These are phyloP conservation scores for Rhodotorula paludigena DNA, from an alignment of 768 basidiomycete genomes.

Conservation along the genomic window DNA sequence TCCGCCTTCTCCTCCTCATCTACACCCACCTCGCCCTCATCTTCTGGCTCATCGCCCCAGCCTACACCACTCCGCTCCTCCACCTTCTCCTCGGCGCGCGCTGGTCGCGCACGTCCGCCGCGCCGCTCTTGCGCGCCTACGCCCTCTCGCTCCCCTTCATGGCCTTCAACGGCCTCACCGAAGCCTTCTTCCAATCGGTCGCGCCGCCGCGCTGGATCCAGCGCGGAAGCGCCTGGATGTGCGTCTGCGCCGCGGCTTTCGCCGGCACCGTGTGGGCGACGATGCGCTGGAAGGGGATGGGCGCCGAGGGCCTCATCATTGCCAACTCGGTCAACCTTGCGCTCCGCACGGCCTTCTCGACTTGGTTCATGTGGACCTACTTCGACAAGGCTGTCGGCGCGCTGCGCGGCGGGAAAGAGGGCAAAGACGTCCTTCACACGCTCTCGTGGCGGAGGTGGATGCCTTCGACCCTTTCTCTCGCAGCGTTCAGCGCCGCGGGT, in stretches of 20 bases:
- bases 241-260: conserved; percentile 67
- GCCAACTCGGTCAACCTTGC: conserved; percentile 44
- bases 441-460: neutral
- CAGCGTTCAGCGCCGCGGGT: conserved; percentile 39
- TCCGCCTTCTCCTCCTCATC: conserved; percentile 57
- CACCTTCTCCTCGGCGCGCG: conserved; percentile 60
- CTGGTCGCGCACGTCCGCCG: conserved; percentile 57
- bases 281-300: conserved; percentile 54
- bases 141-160: conserved; percentile 83
- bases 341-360: conserved; percentile 37
- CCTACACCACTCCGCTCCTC: conserved; percentile 66
- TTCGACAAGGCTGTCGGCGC: neutral
- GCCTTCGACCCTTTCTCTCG: conserved; percentile 6
- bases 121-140: conserved; percentile 71
- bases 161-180: conserved; percentile 82
- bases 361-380: neutral
- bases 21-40: conserved; percentile 47
- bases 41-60: conserved; percentile 66
- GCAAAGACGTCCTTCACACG: neutral
- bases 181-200: conserved; percentile 80
- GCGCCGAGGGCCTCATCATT: conserved; percentile 49
- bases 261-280: conserved; percentile 54
- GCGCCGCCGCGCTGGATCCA: conserved; percentile 64
- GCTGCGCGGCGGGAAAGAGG: neutral
- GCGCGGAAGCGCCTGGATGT: conserved; percentile 69